Evolutionary conservation across 2,329 filamentous ascomycete genomes (phyloP).

Genomic region (Pseudogymnoascus sp.): DNA sequence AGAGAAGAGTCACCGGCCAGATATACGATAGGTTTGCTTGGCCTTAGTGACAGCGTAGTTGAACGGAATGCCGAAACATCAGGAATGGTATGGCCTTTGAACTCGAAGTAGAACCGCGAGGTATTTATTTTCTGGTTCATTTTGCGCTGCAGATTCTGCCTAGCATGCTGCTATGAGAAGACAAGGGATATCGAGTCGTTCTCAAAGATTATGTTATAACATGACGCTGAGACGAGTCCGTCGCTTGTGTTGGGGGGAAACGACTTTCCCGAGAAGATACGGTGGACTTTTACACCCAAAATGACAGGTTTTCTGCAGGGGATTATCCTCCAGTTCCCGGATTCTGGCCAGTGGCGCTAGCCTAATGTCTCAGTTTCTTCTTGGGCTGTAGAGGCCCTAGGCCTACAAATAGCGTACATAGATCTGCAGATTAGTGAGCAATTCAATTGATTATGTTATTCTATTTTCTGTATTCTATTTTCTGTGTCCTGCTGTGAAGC

Average conservation of each 20-base stretch:
- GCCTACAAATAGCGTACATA: too few species aligned
- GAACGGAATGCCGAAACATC: conserved; percentile 17
- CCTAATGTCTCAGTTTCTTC: too few species aligned
- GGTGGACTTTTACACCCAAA: too few species aligned
- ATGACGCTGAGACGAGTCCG: not conserved
- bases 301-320: too few species aligned
- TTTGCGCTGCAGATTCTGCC: not conserved
- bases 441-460: too few species aligned
- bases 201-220: not conserved
- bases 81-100: conserved; percentile 17
- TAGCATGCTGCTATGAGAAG: not conserved
- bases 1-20: conserved; percentile 19
- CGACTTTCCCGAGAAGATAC: too few species aligned
- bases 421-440: too few species aligned
- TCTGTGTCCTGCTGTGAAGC: too few species aligned
- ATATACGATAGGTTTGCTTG: conserved; percentile 18
- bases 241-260: not conserved
- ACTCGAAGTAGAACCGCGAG: conserved; percentile 19
- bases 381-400: too few species aligned
- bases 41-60: conserved; percentile 14
- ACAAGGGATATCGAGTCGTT: not conserved
- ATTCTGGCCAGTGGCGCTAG: too few species aligned
- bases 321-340: too few species aligned
- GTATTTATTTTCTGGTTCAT: conserved; percentile 19
- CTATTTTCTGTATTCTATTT: too few species aligned